Conservation (phyloP, 1,284 basidiomycete genomes). For the Inonotus obliquus region DNA sequence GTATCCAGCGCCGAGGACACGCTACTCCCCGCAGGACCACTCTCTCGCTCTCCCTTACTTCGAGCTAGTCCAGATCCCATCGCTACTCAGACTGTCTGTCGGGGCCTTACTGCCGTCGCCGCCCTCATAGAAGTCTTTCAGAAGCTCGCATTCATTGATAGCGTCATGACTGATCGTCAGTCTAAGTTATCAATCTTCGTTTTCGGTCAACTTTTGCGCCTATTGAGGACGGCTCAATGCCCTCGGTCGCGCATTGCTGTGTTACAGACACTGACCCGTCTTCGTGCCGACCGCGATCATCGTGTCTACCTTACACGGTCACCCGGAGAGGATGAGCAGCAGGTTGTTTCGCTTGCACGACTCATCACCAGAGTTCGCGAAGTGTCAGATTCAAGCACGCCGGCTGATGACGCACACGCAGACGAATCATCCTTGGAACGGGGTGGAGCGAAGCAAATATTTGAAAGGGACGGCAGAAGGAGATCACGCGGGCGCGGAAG, state of each 20-base stretch:
- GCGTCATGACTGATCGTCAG: conserved; percentile 41
- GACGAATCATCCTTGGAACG: conserved; percentile 33
- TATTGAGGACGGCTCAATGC: conserved; percentile 45
- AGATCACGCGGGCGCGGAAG: conserved; percentile 54
- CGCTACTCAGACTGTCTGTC: conserved; percentile 32
- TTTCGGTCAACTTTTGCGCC: conserved; percentile 44
- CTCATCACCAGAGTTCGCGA: conserved; percentile 15
- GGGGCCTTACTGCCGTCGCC: conserved; percentile 54
- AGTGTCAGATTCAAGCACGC: neutral
- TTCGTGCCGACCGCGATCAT: conserved; percentile 91
- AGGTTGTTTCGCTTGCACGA: conserved; percentile 7
- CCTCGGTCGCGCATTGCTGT: conserved; percentile 65
- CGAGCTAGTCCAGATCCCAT: conserved; percentile 22
- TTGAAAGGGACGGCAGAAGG: conserved; percentile 51
- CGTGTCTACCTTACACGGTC: conserved; percentile 65
- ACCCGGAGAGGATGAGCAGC: conserved; percentile 30
- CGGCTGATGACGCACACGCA: conserved; percentile 23
- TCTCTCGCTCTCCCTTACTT: conserved; percentile 5
- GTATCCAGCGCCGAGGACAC: neutral
- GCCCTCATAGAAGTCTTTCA: conserved; percentile 64
- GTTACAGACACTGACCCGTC: conserved; percentile 85
- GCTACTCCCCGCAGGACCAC: neutral
- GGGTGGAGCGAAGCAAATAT: conserved; percentile 41
- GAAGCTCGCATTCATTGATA: conserved; percentile 65
- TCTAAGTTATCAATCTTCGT: conserved; percentile 47